A percentile compares a stretch with the other conserved stretches of the same genome.
Conservation (phyloP, 768 basidiomycete species). For the Tylopilus balloui region DNA sequence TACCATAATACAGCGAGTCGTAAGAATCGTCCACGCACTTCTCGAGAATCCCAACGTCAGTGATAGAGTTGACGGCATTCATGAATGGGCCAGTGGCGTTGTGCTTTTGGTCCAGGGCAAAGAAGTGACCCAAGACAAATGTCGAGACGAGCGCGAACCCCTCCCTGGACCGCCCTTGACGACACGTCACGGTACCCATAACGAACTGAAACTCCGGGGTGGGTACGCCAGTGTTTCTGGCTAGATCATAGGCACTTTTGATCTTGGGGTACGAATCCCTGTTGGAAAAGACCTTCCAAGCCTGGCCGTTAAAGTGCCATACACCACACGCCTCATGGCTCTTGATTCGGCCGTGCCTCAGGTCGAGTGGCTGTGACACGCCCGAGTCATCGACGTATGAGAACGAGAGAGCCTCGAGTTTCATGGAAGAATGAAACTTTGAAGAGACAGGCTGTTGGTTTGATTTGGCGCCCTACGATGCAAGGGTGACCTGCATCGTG, state of each 20-base stretch:
- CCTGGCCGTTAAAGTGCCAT: not conserved
- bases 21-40: not conserved
- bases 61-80: not conserved
- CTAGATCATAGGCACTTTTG: not conserved
- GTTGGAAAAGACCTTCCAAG: not conserved
- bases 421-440: too few species aligned
- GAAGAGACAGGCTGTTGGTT: too few species aligned
- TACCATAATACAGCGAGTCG: not conserved
- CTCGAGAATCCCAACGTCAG: not conserved
- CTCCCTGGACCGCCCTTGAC: not conserved
- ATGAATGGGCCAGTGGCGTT: not conserved
- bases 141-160: not conserved
- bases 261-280: not conserved
- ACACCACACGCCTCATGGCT: not conserved
- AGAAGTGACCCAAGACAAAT: not conserved
- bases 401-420: too few species aligned
- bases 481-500: too few species aligned
- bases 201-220: not conserved
- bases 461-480: too few species aligned
- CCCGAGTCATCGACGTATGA: too few species aligned
- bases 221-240: not conserved
- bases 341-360: not conserved
- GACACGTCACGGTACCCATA: not conserved
- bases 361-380: too few species aligned
- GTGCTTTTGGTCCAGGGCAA: not conserved